Conservation (phyloP, 129 eudicot species). For the Flaveria bidentis region DNA sequence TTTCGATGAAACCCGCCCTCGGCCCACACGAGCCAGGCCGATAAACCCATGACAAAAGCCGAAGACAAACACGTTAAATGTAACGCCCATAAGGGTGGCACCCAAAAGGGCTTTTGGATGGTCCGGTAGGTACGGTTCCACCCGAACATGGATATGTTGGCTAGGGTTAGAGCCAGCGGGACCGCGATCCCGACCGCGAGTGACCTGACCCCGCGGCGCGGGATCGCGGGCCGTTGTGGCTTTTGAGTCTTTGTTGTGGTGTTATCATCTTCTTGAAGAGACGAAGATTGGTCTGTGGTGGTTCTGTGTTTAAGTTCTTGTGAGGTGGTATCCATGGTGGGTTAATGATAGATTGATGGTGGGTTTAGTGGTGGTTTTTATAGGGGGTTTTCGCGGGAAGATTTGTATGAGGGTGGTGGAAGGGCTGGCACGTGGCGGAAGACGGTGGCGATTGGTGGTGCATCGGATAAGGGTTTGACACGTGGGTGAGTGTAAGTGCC, state of each 20-base stretch:
- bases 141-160: constrained; percentile 56
- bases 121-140: constrained; percentile 35
- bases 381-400: constrained; percentile 14
- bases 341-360: neutral
- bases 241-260: constrained; percentile 6
- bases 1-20: constrained; percentile 72
- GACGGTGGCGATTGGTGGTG: constrained; percentile 36
- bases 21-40: constrained; percentile 94
- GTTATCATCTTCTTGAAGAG: neutral
- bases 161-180: constrained; percentile 56
- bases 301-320: constrained; percentile 50
- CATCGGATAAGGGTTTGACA: constrained; percentile 12
- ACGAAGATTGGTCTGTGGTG: constrained; percentile 28
- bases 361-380: neutral
- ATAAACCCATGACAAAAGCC: constrained; percentile 57
- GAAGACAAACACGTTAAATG: constrained; percentile 49
- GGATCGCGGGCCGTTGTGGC: constrained; percentile 31
- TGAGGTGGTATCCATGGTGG: constrained; percentile 30
- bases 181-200: constrained; percentile 55
- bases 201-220: constrained; percentile 71
- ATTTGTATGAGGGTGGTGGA: constrained; percentile 14
- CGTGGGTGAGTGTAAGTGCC: constrained; percentile 31
- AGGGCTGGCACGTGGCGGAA: constrained; percentile 36
- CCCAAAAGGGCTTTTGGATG: constrained; percentile 49
- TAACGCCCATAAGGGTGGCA: constrained; percentile 73